These are phyloP conservation scores for Botryosphaeria agaves DNA, from an alignment of 2,329 filamentous ascomycete genomes.

Conservation along the genomic window DNA sequence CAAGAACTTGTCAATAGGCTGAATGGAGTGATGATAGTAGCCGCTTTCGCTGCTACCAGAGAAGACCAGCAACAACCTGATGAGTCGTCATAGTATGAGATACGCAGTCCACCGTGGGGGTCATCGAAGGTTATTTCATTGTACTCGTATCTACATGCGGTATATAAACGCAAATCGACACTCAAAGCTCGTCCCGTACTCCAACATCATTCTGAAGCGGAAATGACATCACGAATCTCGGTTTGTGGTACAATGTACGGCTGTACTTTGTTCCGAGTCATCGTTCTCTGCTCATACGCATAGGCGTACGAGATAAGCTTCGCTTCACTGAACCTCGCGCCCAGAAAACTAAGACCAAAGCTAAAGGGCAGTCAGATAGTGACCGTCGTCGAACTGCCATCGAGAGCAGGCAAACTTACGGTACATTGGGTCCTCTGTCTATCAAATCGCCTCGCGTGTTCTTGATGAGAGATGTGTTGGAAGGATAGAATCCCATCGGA, in stretches of 20 bases:
- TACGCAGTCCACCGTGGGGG: too few relatives aligned
- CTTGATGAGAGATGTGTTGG: slow-evolving; percentile 26
- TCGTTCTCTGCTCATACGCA: slow-evolving; percentile 47
- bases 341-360: slow-evolving; percentile 48
- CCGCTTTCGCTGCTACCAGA: too few relatives aligned
- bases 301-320: slow-evolving; percentile 47
- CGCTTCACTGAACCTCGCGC: slow-evolving; percentile 42
- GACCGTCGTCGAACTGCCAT: background rate
- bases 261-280: slow-evolving; percentile 27
- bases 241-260: slow-evolving; percentile 31
- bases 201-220: background rate
- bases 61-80: too few relatives aligned
- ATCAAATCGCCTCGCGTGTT: slow-evolving; percentile 35
- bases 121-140: too few relatives aligned
- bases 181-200: too few relatives aligned
- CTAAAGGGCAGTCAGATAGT: slow-evolving; percentile 4
- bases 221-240: slow-evolving; percentile 28
- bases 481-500: slow-evolving; percentile 40
- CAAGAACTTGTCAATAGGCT: too few relatives aligned
- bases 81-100: too few relatives aligned
- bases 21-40: too few relatives aligned
- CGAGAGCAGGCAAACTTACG: slow-evolving; percentile 7
- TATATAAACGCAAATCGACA: too few relatives aligned
- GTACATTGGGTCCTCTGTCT: slow-evolving; percentile 33
- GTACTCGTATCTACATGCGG: too few relatives aligned